These are phyloP conservation scores for Aspergillus tubingensis DNA, from an alignment of 2,329 filamentous ascomycete species.

Conservation along the genomic window DNA sequence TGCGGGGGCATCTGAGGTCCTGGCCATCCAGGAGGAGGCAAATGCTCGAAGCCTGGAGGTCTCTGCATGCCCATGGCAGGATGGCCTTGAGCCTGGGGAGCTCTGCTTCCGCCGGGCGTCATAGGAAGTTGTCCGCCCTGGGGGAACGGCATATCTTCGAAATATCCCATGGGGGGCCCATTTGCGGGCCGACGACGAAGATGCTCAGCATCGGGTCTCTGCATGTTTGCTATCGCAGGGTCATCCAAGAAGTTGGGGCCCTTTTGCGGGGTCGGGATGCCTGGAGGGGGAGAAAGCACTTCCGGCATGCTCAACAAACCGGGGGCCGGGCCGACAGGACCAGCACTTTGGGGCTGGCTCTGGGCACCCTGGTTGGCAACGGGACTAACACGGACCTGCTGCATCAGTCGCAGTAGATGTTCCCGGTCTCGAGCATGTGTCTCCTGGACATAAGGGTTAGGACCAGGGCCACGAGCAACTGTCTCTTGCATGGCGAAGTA, in stretches of 20 bases:
- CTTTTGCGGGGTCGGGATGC: slow-evolving; percentile 38
- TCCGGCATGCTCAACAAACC: slow-evolving; percentile 41
- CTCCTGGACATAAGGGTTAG: slow-evolving; percentile 36
- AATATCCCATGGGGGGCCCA: slow-evolving; percentile 42
- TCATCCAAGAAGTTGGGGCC: slow-evolving; percentile 45
- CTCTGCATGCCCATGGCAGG: slow-evolving; percentile 44
- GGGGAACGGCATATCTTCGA: slow-evolving; percentile 44
- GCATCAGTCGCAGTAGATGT: slow-evolving; percentile 83
- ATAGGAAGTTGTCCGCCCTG: slow-evolving; percentile 38
- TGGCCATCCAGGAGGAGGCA: slow-evolving; percentile 44
- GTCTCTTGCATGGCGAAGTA: slow-evolving; percentile 31
- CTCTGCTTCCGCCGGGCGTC: slow-evolving; percentile 37
- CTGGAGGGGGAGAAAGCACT: slow-evolving; percentile 36
- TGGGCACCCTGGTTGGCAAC: slow-evolving; percentile 27
- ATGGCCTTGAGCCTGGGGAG: slow-evolving; percentile 35
- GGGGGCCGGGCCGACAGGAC: slow-evolving; percentile 34
- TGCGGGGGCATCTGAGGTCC: slow-evolving; percentile 38
- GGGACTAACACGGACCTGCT: slow-evolving; percentile 50
- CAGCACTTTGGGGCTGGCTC: slow-evolving; percentile 31
- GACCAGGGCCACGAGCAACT: slow-evolving; percentile 25
- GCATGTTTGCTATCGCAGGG: slow-evolving; percentile 46
- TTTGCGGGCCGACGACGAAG: slow-evolving; percentile 42
- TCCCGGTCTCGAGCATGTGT: slow-evolving; percentile 66
- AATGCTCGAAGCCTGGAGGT: slow-evolving; percentile 48
- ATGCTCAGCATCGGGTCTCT: slow-evolving; percentile 40